Percentiles rank a stretch among this genome's conserved stretches.
These are phyloP conservation scores for Rhizoctonia solani DNA, from an alignment of 1,284 basidiomycete species.

Conservation along the genomic window DNA sequence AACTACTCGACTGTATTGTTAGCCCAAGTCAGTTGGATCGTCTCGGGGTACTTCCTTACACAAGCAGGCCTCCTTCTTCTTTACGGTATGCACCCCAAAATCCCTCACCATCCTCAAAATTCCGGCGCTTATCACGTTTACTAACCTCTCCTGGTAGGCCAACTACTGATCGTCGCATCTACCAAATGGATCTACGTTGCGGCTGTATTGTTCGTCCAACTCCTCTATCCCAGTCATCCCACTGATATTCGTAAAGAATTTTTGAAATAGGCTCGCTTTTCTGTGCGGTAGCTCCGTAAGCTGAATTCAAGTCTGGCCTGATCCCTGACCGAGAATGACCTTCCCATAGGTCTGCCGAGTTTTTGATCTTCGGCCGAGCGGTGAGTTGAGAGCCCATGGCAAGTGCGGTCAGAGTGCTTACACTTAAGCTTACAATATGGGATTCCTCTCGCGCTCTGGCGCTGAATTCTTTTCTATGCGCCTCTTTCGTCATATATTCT, in stretches of 20 bases:
- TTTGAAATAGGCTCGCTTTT: slow-evolving; percentile 54
- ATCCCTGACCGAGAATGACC: neutral
- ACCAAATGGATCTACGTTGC: slow-evolving; percentile 52
- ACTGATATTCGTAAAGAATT: slow-evolving; percentile 36
- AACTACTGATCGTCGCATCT: slow-evolving; percentile 49
- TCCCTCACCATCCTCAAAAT: neutral
- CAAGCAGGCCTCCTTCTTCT: slow-evolving; percentile 41
- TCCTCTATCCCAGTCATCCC: slow-evolving; percentile 38
- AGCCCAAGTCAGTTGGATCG: slow-evolving; percentile 49
- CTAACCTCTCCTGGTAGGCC: slow-evolving; percentile 40
- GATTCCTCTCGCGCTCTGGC: no score
- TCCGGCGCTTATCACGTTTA: neutral
- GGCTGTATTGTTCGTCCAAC: slow-evolving; percentile 50
- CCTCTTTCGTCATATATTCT: no score
- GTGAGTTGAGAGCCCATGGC: no score
- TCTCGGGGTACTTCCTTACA: slow-evolving; percentile 52
- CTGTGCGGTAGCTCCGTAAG: slow-evolving; percentile 52
- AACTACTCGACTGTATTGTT: neutral
- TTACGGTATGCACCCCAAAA: slow-evolving; percentile 31
- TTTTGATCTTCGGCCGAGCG: slow-evolving; percentile 56
- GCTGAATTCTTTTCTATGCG: no score
- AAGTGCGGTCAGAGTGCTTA: no score
- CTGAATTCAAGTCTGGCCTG: slow-evolving; percentile 38
- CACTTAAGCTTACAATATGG: no score
- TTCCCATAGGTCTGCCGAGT: slow-evolving; percentile 28